Percentiles rank a stretch among this genome's conserved stretches.
Conservation (phyloP, 768 basidiomycete species). For the Calocybe cyanea region DNA sequence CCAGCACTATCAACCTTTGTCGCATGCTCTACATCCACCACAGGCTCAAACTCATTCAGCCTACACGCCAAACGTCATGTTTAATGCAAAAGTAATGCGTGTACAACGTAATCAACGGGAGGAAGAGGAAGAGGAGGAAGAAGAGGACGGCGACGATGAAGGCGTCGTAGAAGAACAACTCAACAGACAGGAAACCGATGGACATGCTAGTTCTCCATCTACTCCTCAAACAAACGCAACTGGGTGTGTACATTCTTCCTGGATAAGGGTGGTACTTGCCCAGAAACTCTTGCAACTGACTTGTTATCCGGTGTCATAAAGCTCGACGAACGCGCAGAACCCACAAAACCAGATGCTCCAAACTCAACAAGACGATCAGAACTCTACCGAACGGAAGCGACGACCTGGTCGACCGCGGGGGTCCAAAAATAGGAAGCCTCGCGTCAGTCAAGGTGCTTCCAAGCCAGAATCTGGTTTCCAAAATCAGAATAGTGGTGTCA, state of each 20-base stretch:
- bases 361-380: conserved; percentile 22
- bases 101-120: conserved; percentile 21
- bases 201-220: conserved; percentile 34
- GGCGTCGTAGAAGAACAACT: conserved; percentile 70
- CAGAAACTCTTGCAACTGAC: conserved; percentile 6
- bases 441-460: conserved; percentile 24
- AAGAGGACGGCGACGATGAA: conserved; percentile 68
- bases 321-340: conserved; percentile 22
- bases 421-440: conserved; percentile 66
- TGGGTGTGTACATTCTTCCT: conserved; percentile 21
- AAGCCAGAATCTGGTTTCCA: conserved; percentile 41
- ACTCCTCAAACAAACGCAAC: conserved; percentile 31
- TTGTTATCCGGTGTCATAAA: conserved; percentile 9
- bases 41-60: conserved; percentile 23
- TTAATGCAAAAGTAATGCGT: conserved; percentile 17
- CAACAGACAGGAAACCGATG: conserved; percentile 41
- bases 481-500: conserved; percentile 26
- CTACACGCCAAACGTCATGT: conserved; percentile 23
- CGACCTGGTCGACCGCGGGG: conserved; percentile 78
- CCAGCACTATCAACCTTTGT: conserved; percentile 78
- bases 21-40: conserved; percentile 70
- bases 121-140: conserved; percentile 52
- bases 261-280: conserved; percentile 1
- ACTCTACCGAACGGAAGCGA: conserved; percentile 49
- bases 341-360: conserved; percentile 21